These are phyloP conservation scores for Agroathelia rolfsii DNA, from an alignment of 1,284 basidiomycete species.

Conservation along the genomic window DNA sequence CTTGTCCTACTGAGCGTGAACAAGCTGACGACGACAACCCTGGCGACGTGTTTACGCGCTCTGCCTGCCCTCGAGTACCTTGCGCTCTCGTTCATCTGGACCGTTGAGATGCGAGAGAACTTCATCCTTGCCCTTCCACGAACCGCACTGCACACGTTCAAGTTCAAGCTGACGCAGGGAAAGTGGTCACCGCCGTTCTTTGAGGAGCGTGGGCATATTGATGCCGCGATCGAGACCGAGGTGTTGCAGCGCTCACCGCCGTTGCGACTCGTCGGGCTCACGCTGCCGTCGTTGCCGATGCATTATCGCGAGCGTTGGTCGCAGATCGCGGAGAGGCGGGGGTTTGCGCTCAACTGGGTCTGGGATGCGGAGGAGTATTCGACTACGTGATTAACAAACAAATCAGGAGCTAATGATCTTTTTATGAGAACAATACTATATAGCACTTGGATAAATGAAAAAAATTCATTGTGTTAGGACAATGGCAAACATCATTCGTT, in stretches of 20 bases:
- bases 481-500: too few species aligned
- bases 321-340: too few species aligned
- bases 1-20: slow-evolving; percentile 1
- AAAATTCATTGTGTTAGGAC: too few species aligned
- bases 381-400: slow-evolving; percentile 10
- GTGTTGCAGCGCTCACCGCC: slow-evolving; percentile 9
- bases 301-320: too few species aligned
- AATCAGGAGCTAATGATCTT: too few species aligned
- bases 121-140: not conserved
- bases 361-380: too few species aligned
- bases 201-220: not conserved
- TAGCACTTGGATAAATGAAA: too few species aligned
- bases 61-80: slow-evolving; percentile 1
- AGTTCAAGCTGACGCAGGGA: slow-evolving; percentile 1
- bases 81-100: slow-evolving; percentile 1
- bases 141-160: not conserved
- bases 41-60: not conserved
- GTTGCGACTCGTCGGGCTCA: slow-evolving; percentile 5
- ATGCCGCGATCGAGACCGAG: slow-evolving; percentile 2
- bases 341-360: too few species aligned
- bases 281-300: too few species aligned
- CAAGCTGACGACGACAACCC: not conserved
- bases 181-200: not conserved
- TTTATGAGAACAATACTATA: too few species aligned
- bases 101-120: slow-evolving; percentile 1